phyloP scores from a whole-genome alignment of 176 grass and related monocot genomes.

The Urochloa ruziziensis region DNA sequence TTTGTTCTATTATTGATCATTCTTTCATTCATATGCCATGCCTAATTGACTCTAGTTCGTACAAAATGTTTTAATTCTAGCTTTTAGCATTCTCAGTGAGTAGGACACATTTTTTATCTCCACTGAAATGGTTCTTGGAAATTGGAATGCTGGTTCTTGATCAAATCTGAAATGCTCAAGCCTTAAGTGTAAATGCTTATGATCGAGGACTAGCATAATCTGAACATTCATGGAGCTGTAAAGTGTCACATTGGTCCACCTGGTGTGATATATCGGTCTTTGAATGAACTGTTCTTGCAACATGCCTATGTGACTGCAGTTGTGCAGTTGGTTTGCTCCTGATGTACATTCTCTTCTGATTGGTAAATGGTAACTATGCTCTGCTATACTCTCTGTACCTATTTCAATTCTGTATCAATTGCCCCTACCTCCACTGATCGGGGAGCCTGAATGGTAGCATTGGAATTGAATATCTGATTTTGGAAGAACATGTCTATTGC shows the following conservation, averaged over 20 bases:
- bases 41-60: background rate
- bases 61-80: background rate
- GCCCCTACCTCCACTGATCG: background rate
- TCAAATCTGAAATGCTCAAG: background rate
- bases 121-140: background rate
- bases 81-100: too few species aligned
- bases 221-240: background rate
- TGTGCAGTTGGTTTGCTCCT: background rate
- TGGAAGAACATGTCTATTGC: background rate
- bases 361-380: background rate
- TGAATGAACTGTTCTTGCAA: background rate
- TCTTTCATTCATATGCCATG: constrained; percentile 39
- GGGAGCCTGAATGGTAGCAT: background rate
- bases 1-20: constrained; percentile 40
- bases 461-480: background rate
- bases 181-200: background rate
- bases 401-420: background rate
- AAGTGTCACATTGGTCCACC: background rate
- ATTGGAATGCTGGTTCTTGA: background rate
- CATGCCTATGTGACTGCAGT: background rate
- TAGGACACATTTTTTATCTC: too few species aligned
- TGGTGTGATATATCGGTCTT: background rate
- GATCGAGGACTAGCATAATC: background rate
- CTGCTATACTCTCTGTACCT: background rate
- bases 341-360: background rate